Percentiles rank a stretch among this genome's conserved stretches.
These are phyloP conservation scores for Pachyrhizus erosus DNA, from an alignment of 306 rosid species.

Conservation along the genomic window DNA sequence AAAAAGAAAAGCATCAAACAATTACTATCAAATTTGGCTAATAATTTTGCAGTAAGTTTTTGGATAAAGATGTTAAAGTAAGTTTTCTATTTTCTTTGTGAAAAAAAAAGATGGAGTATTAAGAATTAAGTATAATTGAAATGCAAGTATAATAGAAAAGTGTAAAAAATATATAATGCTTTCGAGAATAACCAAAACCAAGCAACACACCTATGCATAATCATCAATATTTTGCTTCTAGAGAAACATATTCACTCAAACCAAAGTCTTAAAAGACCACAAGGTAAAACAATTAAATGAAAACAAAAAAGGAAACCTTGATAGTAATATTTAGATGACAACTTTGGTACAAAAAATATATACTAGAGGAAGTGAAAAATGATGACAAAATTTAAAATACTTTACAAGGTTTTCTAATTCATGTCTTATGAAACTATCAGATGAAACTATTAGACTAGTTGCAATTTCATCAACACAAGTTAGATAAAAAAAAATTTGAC, in stretches of 20 bases:
- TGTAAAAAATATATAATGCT: not conserved
- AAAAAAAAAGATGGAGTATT: not conserved
- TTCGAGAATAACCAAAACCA: slow-evolving; percentile 11
- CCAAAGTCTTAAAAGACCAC: not conserved
- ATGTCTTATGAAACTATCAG: no score
- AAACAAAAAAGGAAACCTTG: no score
- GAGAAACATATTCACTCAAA: not conserved
- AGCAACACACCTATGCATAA: not conserved
- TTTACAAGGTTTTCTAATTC: no score
- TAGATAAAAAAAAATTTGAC: no score
- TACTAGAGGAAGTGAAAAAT: no score
- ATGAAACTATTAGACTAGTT: no score
- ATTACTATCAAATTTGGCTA: slow-evolving; percentile 1
- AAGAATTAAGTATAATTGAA: not conserved
- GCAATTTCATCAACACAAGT: no score
- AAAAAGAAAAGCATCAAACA: not conserved
- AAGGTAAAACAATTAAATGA: not conserved
- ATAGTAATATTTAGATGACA: no score
- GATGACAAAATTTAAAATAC: no score
- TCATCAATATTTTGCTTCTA: no score
- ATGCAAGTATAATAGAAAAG: not conserved
- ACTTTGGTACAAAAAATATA: no score
- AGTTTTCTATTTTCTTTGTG: not conserved
- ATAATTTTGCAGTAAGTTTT: not conserved
- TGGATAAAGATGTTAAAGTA: not conserved